Conservation (phyloP, 495 filamentous ascomycete species). For the Aspergillus affinis region DNA sequence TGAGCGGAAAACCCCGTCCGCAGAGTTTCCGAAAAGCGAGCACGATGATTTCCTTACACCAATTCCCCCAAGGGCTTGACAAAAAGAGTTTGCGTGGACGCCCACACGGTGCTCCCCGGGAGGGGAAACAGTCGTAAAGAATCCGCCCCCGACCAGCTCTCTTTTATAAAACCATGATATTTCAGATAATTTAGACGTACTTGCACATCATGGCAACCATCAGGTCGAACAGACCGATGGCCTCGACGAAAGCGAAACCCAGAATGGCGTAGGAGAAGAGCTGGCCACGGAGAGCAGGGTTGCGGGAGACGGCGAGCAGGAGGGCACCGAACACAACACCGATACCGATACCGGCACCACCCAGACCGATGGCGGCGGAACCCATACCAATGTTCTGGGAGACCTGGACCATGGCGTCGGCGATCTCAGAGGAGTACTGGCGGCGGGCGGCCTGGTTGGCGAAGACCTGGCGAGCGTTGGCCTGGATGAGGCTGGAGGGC, state of each 20-base stretch:
- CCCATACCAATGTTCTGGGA: slow-evolving; percentile 87
- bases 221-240: slow-evolving; percentile 89
- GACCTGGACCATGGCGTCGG: slow-evolving; percentile 80
- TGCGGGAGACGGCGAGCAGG: slow-evolving; percentile 80
- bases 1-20: neutral
- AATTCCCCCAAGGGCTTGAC: neutral
- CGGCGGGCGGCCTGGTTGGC: slow-evolving; percentile 57
- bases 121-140: neutral
- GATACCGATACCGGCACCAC: slow-evolving; percentile 90
- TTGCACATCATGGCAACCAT: slow-evolving; percentile 92
- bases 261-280: slow-evolving; percentile 93
- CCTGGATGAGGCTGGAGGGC: slow-evolving; percentile 53
- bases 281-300: slow-evolving; percentile 85
- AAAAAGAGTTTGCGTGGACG: neutral
- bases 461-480: slow-evolving; percentile 65
- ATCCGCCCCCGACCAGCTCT: neutral
- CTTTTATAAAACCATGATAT: slow-evolving; percentile 1
- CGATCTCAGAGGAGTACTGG: slow-evolving; percentile 78
- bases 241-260: slow-evolving; percentile 91
- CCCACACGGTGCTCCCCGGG: neutral
- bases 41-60: neutral
- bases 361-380: slow-evolving; percentile 83
- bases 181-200: slow-evolving; percentile 45
- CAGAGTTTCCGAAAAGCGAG: neutral
- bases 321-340: slow-evolving; percentile 87